Evolutionary conservation across 768 basidiomycete species (phyloP), one percentile per base, ranked within the genome.

Genomic region (Termitomyces sp.): DNA sequence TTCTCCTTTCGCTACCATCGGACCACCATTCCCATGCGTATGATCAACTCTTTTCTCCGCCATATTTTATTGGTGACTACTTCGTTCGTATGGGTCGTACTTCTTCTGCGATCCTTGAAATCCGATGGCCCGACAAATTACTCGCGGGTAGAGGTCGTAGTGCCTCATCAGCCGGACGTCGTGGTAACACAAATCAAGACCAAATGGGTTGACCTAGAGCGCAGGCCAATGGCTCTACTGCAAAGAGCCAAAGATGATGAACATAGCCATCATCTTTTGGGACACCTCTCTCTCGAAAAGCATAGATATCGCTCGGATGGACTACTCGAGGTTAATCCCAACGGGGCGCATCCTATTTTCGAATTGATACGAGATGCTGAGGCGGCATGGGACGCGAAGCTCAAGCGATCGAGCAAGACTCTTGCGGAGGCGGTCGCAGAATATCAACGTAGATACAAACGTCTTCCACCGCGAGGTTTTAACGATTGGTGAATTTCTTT

Each of bases 391-490:
- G 74, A 80, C 13, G 68, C 69, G 1, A 80, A 87, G 64, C 73
- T 93, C 27, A 72, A 75, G 9, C 74, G 73, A 55, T 91, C 95
- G 64, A 93, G 89, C 71, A 84, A 78, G 64, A 88, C 89, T 0
- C 75, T 97, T n/a, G 74, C 76, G 33, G 78, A 88, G 56, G 95
- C 94, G 1, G 89, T 88, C 0, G 70, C 71, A 13, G 92, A 94
- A 71, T 97, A 98, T 72, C 78, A 78, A 55, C 76, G 81, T 42
- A 77, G 93, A 65, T 95, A 95, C 70, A 76, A 75, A 24, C 80
- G 90, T 48, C 73, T 80, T 41, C 95, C 95, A 0, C 94, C 95
- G 0, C 77, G 77, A 45, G 95, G 95, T 0, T 97, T 96, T 64
- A 91, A 91, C 67, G 73, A 80, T 37, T 95, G 94, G 94, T 93